Evolutionary conservation across 192 early-diverging fungal genomes (phyloP).

Genomic region (Coemansia sp.): DNA sequence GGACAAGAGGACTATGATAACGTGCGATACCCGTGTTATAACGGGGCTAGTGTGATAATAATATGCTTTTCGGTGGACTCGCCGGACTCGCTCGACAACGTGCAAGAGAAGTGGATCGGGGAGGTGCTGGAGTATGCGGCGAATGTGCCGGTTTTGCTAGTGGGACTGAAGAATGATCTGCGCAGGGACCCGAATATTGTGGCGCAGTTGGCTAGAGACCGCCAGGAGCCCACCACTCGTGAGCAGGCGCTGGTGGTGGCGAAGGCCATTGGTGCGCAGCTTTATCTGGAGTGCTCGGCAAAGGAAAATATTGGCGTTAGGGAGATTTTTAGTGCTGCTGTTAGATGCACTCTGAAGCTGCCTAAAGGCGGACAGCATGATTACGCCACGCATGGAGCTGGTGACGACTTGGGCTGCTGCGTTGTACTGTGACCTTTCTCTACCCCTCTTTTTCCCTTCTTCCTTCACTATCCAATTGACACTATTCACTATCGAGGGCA

Average conservation of each 20-base stretch:
- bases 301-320: constrained; percentile 75
- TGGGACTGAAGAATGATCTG: constrained; percentile 55
- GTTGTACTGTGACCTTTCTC: constrained; percentile 15
- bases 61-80: constrained; percentile 92
- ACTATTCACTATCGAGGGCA: not conserved
- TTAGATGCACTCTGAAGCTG: constrained; percentile 26
- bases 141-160: constrained; percentile 27
- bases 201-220: constrained; percentile 38
- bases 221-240: constrained; percentile 45
- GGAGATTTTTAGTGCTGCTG: constrained; percentile 82
- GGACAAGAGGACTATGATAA: constrained; percentile 97
- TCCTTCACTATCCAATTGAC: not conserved
- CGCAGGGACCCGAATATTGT: constrained; percentile 34
- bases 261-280: constrained; percentile 78
- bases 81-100: constrained; percentile 80
- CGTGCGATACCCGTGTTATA: constrained; percentile 87
- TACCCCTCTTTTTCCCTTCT: not conserved
- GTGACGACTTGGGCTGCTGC: constrained; percentile 28
- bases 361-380: constrained; percentile 6
- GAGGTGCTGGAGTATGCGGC: constrained; percentile 43
- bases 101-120: constrained; percentile 54
- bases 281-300: constrained; percentile 91
- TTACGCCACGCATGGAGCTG: constrained; percentile 4
- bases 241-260: constrained; percentile 73
- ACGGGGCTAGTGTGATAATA: constrained; percentile 87